Percentiles rank a stretch among this genome's conserved stretches.
Evolutionary conservation across 202 grass and related monocot genomes (phyloP).

Genomic region (Elaeis oleifera): DNA sequence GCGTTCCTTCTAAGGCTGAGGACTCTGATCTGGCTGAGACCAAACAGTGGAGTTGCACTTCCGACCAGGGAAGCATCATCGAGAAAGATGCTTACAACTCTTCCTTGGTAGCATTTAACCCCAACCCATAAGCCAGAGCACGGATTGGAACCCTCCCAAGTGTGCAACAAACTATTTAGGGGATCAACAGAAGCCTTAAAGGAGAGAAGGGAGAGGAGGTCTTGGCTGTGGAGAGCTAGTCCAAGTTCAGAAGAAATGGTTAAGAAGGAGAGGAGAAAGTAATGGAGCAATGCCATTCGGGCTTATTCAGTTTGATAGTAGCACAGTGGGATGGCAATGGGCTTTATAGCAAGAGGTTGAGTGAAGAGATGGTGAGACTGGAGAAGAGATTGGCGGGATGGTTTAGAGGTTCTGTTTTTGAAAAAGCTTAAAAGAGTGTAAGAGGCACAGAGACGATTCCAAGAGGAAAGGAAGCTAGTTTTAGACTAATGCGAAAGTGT

Average conservation of each 20-base stretch:
- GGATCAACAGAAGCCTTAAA: slow-evolving; percentile 41
- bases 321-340: not conserved
- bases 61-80: slow-evolving; percentile 33
- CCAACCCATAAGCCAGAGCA: slow-evolving; percentile 48
- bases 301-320: not conserved
- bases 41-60: slow-evolving; percentile 34
- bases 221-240: slow-evolving; percentile 14
- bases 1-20: slow-evolving; percentile 47
- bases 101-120: slow-evolving; percentile 33
- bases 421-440: slow-evolving; percentile 20
- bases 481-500: no score
- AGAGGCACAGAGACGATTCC: slow-evolving; percentile 35
- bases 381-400: slow-evolving; percentile 9
- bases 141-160: slow-evolving; percentile 39
- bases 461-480: slow-evolving; percentile 22
- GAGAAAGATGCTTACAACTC: slow-evolving; percentile 39
- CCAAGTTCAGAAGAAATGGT: not conserved
- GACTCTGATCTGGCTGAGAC: slow-evolving; percentile 23
- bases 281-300: slow-evolving; percentile 16
- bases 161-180: slow-evolving; percentile 7
- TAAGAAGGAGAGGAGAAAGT: slow-evolving; percentile 6
- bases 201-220: slow-evolving; percentile 33
- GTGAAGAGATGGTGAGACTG: not conserved
- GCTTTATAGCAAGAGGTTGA: not conserved
- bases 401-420: not conserved